Evolutionary conservation across 73 alveolate species (phyloP).

Genomic region (Uronychia setigera): DNA sequence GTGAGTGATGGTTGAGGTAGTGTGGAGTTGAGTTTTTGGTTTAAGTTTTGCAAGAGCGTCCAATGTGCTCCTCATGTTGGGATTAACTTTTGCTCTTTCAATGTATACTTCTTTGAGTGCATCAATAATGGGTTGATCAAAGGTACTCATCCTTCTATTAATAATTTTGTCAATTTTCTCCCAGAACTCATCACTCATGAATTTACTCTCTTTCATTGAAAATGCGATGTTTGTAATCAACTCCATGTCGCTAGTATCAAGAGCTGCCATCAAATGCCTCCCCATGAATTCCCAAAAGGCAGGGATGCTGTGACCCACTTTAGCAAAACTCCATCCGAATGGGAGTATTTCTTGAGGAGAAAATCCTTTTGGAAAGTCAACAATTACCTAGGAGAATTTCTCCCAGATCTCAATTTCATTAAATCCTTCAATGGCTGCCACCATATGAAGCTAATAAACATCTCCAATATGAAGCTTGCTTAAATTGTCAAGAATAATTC

Average conservation of each 20-base stretch:
- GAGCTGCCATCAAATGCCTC: neutral
- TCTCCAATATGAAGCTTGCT: neutral
- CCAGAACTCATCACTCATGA: neutral
- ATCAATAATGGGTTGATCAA: neutral
- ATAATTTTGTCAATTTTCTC: neutral
- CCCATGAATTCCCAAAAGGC: neutral
- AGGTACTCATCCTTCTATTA: neutral
- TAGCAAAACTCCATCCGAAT: neutral
- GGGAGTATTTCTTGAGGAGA: neutral
- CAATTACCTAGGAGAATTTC: neutral
- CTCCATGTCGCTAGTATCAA: neutral
- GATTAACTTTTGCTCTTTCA: neutral
- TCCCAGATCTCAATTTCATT: neutral
- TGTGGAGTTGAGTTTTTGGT: neutral
- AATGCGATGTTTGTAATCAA: neutral
- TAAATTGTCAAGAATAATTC: neutral
- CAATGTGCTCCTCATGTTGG: neutral
- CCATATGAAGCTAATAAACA: neutral
- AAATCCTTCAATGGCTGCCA: neutral
- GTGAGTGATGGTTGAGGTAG: conserved; percentile 1
- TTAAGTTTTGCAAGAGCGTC: neutral
- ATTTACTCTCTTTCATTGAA: neutral
- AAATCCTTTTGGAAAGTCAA: neutral
- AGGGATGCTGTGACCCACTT: neutral
- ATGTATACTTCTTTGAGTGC: neutral